A percentile compares a stretch with the other conserved stretches of the same genome.
Evolutionary conservation across 2,329 filamentous ascomycete species (phyloP).

Genomic region (Penicillium sp.): DNA sequence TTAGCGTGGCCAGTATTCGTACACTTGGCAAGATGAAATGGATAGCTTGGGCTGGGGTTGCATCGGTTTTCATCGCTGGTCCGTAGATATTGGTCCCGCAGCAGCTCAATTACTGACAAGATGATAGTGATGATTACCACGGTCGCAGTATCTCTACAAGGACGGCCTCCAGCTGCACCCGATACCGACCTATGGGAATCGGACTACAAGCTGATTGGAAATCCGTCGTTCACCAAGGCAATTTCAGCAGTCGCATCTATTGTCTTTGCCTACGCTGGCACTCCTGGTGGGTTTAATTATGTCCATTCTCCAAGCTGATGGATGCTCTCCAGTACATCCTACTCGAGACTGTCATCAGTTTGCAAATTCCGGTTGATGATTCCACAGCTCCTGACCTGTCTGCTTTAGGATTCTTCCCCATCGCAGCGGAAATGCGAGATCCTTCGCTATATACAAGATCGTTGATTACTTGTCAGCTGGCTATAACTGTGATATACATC

Average conservation of each 20-base stretch:
- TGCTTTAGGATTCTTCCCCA: background rate
- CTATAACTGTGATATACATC: constrained; percentile 30
- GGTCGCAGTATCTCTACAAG: background rate
- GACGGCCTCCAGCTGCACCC: background rate
- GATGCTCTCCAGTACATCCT: too few species aligned
- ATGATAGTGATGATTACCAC: background rate
- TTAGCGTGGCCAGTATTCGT: constrained; percentile 34
- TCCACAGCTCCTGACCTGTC: background rate
- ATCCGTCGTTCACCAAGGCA: constrained; percentile 28
- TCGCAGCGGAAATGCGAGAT: background rate
- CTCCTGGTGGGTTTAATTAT: constrained; percentile 23
- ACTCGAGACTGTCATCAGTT: too few species aligned
- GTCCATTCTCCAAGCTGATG: too few species aligned
- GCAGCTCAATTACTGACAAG: background rate
- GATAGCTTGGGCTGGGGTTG: constrained; percentile 39
- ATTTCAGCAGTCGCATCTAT: constrained; percentile 34
- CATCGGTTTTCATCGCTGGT: constrained; percentile 20
- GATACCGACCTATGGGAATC: background rate
- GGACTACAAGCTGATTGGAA: constrained; percentile 13
- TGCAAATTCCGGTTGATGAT: too few species aligned
- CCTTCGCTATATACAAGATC: background rate
- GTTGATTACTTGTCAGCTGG: background rate
- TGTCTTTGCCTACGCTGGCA: constrained; percentile 33
- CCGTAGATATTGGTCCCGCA: background rate
- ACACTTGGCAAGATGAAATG: constrained; percentile 37